Evolutionary conservation across 2,329 filamentous ascomycete genomes (phyloP).

Genomic region (Tolypocladium inflatum): DNA sequence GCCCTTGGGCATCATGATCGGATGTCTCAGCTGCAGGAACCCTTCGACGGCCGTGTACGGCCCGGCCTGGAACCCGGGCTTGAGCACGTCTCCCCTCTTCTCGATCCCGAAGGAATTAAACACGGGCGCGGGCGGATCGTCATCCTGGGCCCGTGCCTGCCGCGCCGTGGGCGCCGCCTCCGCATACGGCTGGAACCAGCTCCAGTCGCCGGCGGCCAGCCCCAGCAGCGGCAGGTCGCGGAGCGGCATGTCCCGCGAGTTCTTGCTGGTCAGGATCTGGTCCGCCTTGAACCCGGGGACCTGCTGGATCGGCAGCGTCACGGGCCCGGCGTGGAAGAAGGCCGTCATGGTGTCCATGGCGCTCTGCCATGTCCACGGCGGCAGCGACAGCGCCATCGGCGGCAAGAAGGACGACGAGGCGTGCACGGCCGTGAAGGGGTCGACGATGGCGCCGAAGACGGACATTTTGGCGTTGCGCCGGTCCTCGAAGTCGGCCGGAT

Average conservation of each 20-base stretch:
- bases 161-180: too few relatives aligned
- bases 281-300: background rate
- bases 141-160: too few relatives aligned
- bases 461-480: conserved; percentile 6
- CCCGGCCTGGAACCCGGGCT: too few relatives aligned
- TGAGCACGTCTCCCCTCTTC: too few relatives aligned
- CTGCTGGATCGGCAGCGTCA: conserved; percentile 8
- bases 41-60: too few relatives aligned
- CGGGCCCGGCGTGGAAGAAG: conserved; percentile 29
- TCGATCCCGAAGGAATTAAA: too few relatives aligned
- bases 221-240: background rate
- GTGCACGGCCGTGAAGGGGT: conserved; percentile 27
- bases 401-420: conserved; percentile 25
- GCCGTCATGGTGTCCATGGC: conserved; percentile 28
- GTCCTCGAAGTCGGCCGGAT: background rate
- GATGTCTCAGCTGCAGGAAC: too few relatives aligned
- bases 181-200: background rate
- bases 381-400: conserved; percentile 14
- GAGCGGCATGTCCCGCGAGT: background rate
- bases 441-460: conserved; percentile 21
- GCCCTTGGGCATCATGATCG: too few relatives aligned
- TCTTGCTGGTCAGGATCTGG: background rate
- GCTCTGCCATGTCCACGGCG: conserved; percentile 25
- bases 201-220: background rate
- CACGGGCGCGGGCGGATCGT: too few relatives aligned